Evolutionary conservation across 768 basidiomycete genomes (phyloP), one percentile per base, ranked within the genome.

Genomic region (Sarcodon sp.): DNA sequence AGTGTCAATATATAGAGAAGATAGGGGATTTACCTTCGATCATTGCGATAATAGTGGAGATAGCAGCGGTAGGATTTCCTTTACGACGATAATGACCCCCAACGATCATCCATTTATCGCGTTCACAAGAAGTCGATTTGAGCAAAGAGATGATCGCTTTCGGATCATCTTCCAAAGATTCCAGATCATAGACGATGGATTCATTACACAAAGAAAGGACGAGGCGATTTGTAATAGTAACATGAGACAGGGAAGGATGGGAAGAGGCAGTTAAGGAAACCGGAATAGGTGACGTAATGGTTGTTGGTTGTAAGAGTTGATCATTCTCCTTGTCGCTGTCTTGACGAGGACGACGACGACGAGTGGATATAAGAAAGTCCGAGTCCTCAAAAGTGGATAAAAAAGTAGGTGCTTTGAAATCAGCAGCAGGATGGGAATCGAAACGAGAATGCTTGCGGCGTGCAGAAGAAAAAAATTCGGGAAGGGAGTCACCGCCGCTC

Each of bases 51-150:
- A 73, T 53, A 8, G 79, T 69, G 3, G 57, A 55, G 32, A 72
- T 60, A 1, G 77, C 76, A 35, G 70, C 68, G 7, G 46, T 27
- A n/a, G 68, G 56, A 46, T 73, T 69, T n/a, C 71, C 70, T 21
- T 54, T 64, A 18, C 74, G 64, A 44, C 77, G 72, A 60, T 78
- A 79, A 52, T 68, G 65, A 1, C 69, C 75, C 6, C 63, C 77
- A 13, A 76, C 72, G 10, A 71, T 62, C 67, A 80, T 72, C 75
- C 77, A 80, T 50, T 66, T 73, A 31, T 68, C 73, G 44, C 70
- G 66, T 51, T 75, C 75, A 0, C 44, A 34, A 1, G 51, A 12
- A 10, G 72, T 67, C 4, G 59, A 50, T 49, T 66, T 70, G 5
- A 81, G 63, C 8, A 77, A 57, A 36, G 65, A 59, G 34, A 78